These are phyloP conservation scores for Hypoxylon sp. DNA, from an alignment of 2,329 filamentous ascomycete genomes.

Conservation along the genomic window DNA sequence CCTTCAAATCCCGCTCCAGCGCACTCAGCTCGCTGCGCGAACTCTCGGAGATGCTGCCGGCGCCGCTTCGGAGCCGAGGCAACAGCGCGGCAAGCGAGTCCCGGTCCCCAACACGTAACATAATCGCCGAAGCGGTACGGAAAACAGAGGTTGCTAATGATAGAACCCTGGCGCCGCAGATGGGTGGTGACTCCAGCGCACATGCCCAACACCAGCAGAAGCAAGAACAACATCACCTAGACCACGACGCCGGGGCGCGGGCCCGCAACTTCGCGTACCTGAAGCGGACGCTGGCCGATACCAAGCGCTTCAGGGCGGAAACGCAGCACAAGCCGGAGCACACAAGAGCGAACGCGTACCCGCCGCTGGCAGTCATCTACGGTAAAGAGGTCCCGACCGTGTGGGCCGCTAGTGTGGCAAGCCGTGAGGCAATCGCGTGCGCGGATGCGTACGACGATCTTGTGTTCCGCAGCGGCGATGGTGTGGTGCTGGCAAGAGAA, in stretches of 20 bases:
- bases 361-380: slow-evolving; percentile 86
- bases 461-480: slow-evolving; percentile 88
- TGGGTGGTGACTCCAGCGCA: slow-evolving; percentile 56
- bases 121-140: slow-evolving; percentile 50
- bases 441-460: slow-evolving; percentile 88
- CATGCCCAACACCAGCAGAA: slow-evolving; percentile 46
- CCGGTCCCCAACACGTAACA: slow-evolving; percentile 45
- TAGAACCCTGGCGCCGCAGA: slow-evolving; percentile 63
- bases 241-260: slow-evolving; percentile 65
- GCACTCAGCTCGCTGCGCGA: slow-evolving; percentile 64
- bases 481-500: slow-evolving; percentile 87
- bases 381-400: slow-evolving; percentile 90
- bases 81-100: slow-evolving; percentile 57
- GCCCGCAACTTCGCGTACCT: slow-evolving; percentile 75
- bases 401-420: slow-evolving; percentile 81
- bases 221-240: slow-evolving; percentile 17
- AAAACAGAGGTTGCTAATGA: slow-evolving; percentile 55
- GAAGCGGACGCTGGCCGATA: slow-evolving; percentile 78
- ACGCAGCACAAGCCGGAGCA: slow-evolving; percentile 74
- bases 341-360: slow-evolving; percentile 79
- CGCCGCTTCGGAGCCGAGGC: slow-evolving; percentile 62
- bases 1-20: slow-evolving; percentile 61
- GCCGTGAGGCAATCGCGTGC: slow-evolving; percentile 80
- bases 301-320: slow-evolving; percentile 82
- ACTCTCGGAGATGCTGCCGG: slow-evolving; percentile 61